phyloP scores from a whole-genome alignment of 2,329 filamentous ascomycete genomes.

The Cercospora brassicicola region DNA sequence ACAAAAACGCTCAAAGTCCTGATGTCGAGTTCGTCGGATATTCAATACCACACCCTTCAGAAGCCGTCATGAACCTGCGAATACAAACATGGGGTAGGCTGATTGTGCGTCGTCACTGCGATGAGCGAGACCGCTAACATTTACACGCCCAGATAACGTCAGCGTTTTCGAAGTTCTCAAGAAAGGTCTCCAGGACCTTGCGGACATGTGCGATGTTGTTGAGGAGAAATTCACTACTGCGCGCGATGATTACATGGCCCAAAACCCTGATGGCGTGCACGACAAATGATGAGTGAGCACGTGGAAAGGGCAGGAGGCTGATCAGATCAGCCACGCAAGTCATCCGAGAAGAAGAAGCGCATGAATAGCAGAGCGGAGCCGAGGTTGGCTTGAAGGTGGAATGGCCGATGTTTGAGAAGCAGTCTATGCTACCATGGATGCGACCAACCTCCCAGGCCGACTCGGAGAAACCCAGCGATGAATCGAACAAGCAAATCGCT shows the following conservation, averaged over 20 bases:
- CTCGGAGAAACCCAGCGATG: background rate
- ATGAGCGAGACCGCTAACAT: background rate
- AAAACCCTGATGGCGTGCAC: conserved; percentile 31
- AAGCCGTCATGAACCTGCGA: conserved; percentile 92
- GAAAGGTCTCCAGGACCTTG: conserved; percentile 84
- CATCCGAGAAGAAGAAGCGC: conserved; percentile 49
- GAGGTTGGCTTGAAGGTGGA: background rate
- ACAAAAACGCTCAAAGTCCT: conserved; percentile 58
- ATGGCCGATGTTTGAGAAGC: background rate
- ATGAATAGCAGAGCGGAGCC: conserved; percentile 34
- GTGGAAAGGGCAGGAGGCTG: background rate
- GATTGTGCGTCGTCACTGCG: background rate
- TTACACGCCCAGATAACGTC: conserved; percentile 61
- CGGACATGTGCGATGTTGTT: conserved; percentile 90
- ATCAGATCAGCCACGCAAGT: conserved; percentile 43
- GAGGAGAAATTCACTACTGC: conserved; percentile 80
- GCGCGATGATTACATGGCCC: conserved; percentile 60
- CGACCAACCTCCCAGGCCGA: conserved; percentile 16
- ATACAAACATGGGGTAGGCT: conserved; percentile 91
- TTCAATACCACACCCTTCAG: conserved; percentile 93
- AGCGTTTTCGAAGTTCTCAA: conserved; percentile 82
- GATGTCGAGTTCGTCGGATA: conserved; percentile 98
- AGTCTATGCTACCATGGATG: conserved; percentile 19
- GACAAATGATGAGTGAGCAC: conserved; percentile 15
- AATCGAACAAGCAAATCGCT: background rate